Conservation (phyloP, 1,284 basidiomycete species). For the Rugosomyces carneus region DNA sequence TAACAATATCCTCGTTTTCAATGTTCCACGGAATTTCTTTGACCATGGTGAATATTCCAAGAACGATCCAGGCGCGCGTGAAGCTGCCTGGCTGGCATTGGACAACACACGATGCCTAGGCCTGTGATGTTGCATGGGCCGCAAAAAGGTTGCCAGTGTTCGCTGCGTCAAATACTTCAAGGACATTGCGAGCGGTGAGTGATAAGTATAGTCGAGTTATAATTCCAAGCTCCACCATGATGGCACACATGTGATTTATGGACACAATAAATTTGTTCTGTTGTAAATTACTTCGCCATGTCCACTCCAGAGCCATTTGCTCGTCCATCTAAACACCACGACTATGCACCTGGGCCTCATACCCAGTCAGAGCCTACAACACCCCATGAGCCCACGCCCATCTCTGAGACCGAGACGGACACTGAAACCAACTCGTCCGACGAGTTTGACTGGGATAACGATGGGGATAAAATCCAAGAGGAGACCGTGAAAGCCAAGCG, state of each 20-base stretch:
- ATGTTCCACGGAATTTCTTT: conserved; percentile 27
- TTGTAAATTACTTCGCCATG: not conserved
- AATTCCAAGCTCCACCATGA: too few relatives aligned
- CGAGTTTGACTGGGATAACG: conserved; percentile 73
- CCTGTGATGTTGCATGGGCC: not conserved
- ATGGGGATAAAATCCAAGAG: conserved; percentile 29
- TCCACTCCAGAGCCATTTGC: not conserved
- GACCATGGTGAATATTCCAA: conserved; percentile 34
- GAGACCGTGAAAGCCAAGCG: conserved; percentile 38
- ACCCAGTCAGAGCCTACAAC: conserved; percentile 4
- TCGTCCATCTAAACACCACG: conserved; percentile 10
- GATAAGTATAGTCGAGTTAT: not conserved
- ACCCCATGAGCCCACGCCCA: conserved; percentile 12
- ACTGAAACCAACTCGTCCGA: conserved; percentile 58
- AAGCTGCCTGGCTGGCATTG: not conserved
- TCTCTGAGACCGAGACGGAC: conserved; percentile 37
- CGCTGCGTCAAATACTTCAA: not conserved
- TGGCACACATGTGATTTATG: too few relatives aligned
- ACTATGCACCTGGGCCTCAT: conserved; percentile 16
- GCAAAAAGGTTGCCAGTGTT: not conserved
- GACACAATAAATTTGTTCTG: too few relatives aligned
- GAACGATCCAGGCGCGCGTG: too few relatives aligned
- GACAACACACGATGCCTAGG: not conserved
- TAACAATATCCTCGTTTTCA: conserved; percentile 23
- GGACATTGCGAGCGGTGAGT: not conserved